Conservation (phyloP, 768 basidiomycete species). For the Arthromyces matolae region DNA sequence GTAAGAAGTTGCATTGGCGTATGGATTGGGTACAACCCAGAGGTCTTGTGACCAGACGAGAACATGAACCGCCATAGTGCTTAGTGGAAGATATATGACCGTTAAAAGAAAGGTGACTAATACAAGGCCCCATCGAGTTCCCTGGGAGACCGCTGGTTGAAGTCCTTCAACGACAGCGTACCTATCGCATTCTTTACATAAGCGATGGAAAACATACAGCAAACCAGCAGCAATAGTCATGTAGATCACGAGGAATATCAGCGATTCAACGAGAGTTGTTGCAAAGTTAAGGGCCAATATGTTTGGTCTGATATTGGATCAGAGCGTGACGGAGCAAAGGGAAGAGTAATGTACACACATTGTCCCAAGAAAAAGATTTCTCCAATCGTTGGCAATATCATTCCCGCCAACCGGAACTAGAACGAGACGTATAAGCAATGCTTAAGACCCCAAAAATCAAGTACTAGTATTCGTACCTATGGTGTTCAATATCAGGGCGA, state of each 20-base stretch:
- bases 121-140: conserved; percentile 51
- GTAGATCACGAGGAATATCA: conserved; percentile 58
- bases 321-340: neutral
- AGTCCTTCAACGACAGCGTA: conserved; percentile 53
- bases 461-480: conserved; percentile 39
- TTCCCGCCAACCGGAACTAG: conserved; percentile 37
- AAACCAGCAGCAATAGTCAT: conserved; percentile 49
- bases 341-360: conserved; percentile 42
- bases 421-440: neutral
- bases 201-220: conserved; percentile 56
- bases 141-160: conserved; percentile 39
- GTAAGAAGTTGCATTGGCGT: conserved; percentile 49
- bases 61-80: conserved; percentile 73
- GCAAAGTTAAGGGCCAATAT: conserved; percentile 72
- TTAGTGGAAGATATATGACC: conserved; percentile 70
- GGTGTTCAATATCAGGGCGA: conserved; percentile 66
- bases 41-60: conserved; percentile 76
- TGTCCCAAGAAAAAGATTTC: conserved; percentile 58
- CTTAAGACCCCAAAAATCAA: neutral
- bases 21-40: conserved; percentile 70
- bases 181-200: conserved; percentile 44
- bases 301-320: conserved; percentile 50
- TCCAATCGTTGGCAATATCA: conserved; percentile 47
- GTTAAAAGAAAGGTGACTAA: conserved; percentile 62
- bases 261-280: conserved; percentile 52